Percentiles rank a stretch among this genome's conserved stretches.
phyloP scores from a whole-genome alignment of 495 filamentous ascomycete genomes.

The Penicillium longicatenatum region DNA sequence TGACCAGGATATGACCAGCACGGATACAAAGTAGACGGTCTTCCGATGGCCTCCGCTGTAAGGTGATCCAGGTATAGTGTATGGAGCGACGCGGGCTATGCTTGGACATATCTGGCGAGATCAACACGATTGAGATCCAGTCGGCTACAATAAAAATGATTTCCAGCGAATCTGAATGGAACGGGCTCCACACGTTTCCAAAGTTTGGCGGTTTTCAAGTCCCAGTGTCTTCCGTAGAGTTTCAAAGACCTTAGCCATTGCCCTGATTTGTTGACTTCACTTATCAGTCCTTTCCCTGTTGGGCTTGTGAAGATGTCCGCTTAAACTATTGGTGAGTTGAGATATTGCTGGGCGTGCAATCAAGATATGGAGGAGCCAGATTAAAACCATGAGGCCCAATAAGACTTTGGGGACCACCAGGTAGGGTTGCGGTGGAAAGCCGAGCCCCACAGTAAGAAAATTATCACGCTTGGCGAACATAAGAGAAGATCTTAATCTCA shows the following conservation, averaged over 20 bases:
- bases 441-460: constrained; percentile 4
- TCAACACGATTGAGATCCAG: not conserved
- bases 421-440: constrained; percentile 5
- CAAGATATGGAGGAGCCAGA: not conserved
- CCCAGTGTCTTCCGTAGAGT: not conserved
- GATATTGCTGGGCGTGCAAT: not conserved
- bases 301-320: not conserved
- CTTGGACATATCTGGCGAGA: not conserved
- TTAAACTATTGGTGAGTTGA: not conserved
- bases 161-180: not conserved
- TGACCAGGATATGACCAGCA: not conserved
- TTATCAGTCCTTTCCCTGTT: not conserved
- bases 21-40: not conserved
- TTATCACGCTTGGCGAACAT: constrained; percentile 5
- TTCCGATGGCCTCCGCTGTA: not conserved
- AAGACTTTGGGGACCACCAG: not conserved
- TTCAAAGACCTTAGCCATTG: not conserved
- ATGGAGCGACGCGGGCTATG: not conserved
- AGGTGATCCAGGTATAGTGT: not conserved
- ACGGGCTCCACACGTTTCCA: not conserved
- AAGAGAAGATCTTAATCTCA: constrained; percentile 6
- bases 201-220: not conserved
- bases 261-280: not conserved
- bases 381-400: not conserved
- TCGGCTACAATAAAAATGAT: not conserved